Base-by-base conservation (phyloP, 2,329 filamentous ascomycete genomes). In the Aspergillus pseudotamarii region DNA sequence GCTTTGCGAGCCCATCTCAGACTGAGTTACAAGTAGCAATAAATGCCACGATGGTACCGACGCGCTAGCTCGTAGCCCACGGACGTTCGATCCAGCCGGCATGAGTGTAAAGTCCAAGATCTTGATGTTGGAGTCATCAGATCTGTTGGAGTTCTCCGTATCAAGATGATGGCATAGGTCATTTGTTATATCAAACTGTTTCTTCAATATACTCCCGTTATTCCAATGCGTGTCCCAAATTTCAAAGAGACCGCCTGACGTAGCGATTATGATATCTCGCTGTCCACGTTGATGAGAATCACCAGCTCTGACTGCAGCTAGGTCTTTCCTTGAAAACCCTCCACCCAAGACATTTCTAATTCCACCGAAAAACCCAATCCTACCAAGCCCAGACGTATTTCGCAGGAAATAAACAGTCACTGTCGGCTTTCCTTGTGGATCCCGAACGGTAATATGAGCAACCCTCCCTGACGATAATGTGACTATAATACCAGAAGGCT, bases 141-240 rank as follows among this genome's bases (percentile, higher is more conserved):
- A 80, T 16, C 82, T 77, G 36, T 80, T 81, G 57, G 84, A 80
- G 51, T 85, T 84, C 12, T 83, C 78, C 45, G 85, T 80, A 59
- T 86, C 85, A 21, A 96, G 80, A 36, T 88, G 87, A 2, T 82
- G 77, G 19, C 89, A 74, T 41, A 97, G 83, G 4, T 85, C 78
- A 26, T 89, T 87, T 60, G 88, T 87, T 62, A 89, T 82, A 75
- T 96, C 91, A 26, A 89, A 83, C 65, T 94, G 92, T 30, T 86
- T 85, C 54, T 91, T 86, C 55, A 92, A 84, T 50, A 91, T 88
- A 73, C 93, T 89, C 68, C 94, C 92, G 38, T 94, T 94, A 64
- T 91, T 92, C 76, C 94, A 92, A 72, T 94, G 93, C 50, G 97
- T 85, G 73, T 91, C 91, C 95, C 95, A 99, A 9, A 90, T 85